Base-by-base conservation (phyloP, 768 basidiomycete genomes). In the Sarcodon aspratus region DNA sequence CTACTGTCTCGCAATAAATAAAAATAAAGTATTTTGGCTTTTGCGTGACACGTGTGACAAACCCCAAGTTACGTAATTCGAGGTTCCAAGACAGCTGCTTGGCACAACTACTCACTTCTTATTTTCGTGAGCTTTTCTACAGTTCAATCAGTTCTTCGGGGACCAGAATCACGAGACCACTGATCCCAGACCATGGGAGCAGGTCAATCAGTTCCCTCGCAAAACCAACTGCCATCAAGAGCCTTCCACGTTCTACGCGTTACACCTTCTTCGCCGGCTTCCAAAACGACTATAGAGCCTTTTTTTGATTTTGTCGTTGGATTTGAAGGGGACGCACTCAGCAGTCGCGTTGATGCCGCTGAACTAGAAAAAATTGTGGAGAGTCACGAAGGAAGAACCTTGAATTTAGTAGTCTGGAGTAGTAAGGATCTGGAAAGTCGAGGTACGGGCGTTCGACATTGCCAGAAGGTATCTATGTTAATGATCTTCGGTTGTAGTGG, bases 281-380 rank as follows among this genome's bases (percentile, higher is more conserved):
- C 88, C 0, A 73, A 82, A 51, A 89, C 90, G 0, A 76, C 74
- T 48, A 81, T 94, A 43, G 89, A 86, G 61, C 88, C 95, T 3
- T 94, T 92, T 68, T 99, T 99, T 58, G 96, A 98, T 69, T 98
- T 96, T 62, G 77, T 99, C 17, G 82, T 96, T 37, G 96, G 95
- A 9, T 85, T 91, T 50, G 82, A 91, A 60, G 86, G 87, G 7
- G 78, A 79, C 53, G 17, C 66, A 71, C 18, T 70, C 71, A 48
- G 74, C 72, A 52, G 70, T 65, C 52, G 50, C 10, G 74, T 90
- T 45, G 84, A 89, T 55, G 83, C 76, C 9, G 65, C 76, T 7
- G 79, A 80, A 50, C 70, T 93, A 3, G 88, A 89, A 61, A 77
- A 68, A 52, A 87, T 92, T 43, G 88, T 93, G 18, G 90, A 92